These are phyloP conservation scores for Rheum nobile DNA, from an alignment of 148 eudicot genomes.

Conservation along the genomic window DNA sequence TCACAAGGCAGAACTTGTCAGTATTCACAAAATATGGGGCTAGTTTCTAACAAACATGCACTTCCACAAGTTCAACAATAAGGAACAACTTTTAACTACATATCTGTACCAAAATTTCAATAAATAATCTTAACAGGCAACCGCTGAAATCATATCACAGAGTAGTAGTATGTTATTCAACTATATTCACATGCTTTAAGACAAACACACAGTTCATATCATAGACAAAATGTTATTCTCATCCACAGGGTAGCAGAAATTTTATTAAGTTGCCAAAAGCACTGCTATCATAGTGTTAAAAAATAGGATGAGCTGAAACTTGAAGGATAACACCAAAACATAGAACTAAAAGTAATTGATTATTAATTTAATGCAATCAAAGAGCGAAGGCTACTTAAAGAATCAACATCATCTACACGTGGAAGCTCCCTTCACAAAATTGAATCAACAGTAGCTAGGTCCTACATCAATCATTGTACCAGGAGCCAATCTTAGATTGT, in stretches of 20 bases:
- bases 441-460: conserved; percentile 95
- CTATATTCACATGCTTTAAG: background rate
- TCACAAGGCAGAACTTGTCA: background rate
- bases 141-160: conserved; percentile 36
- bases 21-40: background rate
- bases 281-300: background rate
- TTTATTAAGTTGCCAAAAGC: background rate
- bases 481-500: conserved; percentile 6
- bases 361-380: background rate
- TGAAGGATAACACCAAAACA: background rate
- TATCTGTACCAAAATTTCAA: background rate
- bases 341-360: background rate
- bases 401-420: conserved; percentile 57
- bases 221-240: background rate
- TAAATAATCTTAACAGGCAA: conserved; percentile 4
- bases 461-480: conserved; percentile 31
- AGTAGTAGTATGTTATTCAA: conserved; percentile 17
- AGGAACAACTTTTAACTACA: background rate
- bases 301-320: background rate
- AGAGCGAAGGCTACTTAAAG: conserved; percentile 39
- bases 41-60: background rate
- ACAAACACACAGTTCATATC: background rate
- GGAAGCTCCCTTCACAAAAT: conserved; percentile 86
- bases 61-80: background rate
- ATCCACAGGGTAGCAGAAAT: background rate